phyloP scores from a whole-genome alignment of 257 asterid genomes.

The Coffea canephora region DNA sequence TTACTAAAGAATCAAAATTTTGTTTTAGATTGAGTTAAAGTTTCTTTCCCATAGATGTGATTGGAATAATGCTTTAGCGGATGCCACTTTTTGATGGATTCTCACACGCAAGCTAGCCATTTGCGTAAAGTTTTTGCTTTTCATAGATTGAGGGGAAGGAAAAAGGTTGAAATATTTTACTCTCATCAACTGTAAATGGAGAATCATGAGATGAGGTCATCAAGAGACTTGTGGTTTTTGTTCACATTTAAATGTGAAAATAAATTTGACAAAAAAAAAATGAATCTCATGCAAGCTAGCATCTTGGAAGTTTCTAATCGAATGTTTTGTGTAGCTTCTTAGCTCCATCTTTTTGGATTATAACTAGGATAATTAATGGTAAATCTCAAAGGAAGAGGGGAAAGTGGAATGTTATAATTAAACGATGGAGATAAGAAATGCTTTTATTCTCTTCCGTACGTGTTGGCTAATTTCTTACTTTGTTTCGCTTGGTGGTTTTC shows the following conservation, averaged over 20 bases:
- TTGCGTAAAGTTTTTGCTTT: constrained; percentile 4
- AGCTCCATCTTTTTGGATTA: background rate
- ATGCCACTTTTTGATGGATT: constrained; percentile 6
- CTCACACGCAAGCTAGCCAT: constrained; percentile 4
- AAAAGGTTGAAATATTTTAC: background rate
- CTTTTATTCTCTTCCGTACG: background rate
- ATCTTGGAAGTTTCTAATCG: background rate
- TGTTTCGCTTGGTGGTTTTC: background rate
- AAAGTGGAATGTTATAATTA: background rate
- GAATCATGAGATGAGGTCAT: constrained; percentile 3
- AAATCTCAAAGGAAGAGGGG: background rate
- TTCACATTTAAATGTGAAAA: background rate
- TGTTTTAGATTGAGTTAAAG: background rate
- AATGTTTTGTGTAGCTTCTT: background rate
- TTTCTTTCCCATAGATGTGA: background rate
- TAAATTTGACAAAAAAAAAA: background rate
- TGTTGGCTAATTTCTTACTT: background rate
- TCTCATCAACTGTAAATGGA: background rate
- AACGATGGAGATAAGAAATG: background rate
- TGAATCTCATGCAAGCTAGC: background rate
- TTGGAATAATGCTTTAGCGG: constrained; percentile 5
- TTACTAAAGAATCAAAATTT: background rate
- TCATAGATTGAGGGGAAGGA: background rate
- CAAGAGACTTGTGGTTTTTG: background rate
- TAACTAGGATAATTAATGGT: background rate